Evolutionary conservation across 1,284 basidiomycete species (phyloP).

Genomic region (Acaromyces ingoldii): DNA sequence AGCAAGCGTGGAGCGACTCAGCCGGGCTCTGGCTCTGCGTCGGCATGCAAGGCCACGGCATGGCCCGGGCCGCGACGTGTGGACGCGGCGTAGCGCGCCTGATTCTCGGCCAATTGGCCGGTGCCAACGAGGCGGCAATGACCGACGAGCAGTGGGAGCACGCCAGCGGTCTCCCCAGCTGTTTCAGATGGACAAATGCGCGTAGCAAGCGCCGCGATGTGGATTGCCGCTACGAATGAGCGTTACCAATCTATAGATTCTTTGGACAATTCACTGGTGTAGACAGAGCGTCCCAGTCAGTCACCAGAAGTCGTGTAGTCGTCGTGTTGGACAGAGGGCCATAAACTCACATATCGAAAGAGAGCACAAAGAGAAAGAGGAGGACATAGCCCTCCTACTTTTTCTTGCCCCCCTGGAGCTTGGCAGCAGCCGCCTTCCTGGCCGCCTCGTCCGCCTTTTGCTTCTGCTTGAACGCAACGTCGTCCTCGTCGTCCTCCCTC

Average conservation of each 20-base stretch:
- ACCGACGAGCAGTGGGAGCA: slow-evolving; percentile 4
- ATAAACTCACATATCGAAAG: too few species aligned
- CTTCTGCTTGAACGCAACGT: slow-evolving; percentile 15
- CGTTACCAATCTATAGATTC: too few species aligned
- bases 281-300: too few species aligned
- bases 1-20: not conserved
- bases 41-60: slow-evolving; percentile 9
- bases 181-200: slow-evolving; percentile 5
- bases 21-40: not conserved
- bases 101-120: not conserved
- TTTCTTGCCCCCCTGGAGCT: slow-evolving; percentile 12
- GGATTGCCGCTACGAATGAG: slow-evolving; percentile 8
- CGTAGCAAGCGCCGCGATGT: slow-evolving; percentile 1
- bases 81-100: slow-evolving; percentile 6
- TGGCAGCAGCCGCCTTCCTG: slow-evolving; percentile 12
- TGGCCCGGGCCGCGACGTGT: slow-evolving; percentile 11
- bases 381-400: too few species aligned
- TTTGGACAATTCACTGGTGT: too few species aligned
- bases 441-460: slow-evolving; percentile 12
- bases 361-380: too few species aligned
- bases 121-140: not conserved
- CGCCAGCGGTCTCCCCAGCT: not conserved
- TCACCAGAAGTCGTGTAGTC: too few species aligned
- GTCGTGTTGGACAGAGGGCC: too few species aligned
- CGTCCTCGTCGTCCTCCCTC: slow-evolving; percentile 11